Base-by-base conservation (phyloP, 345 rosid species). In the Melaleuca alternifolia region DNA sequence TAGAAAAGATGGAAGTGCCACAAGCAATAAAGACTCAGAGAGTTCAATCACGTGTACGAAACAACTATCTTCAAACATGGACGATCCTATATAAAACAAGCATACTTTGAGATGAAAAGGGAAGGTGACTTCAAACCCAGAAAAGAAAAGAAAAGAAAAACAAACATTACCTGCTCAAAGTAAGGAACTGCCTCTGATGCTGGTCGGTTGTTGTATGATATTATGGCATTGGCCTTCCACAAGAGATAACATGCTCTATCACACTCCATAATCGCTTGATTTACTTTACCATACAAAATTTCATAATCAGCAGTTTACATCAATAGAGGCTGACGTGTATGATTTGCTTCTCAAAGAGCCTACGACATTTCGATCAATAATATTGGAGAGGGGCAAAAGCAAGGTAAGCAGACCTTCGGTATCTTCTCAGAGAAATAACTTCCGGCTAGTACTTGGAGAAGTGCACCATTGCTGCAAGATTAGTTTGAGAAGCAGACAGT, bases 181-280 rank as follows among this genome's bases (percentile, higher is more conserved):
- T 96, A 97, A 10, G 98, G 98, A 83, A 96, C 98, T 50, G 99
- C 98, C 94, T 97, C 99, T 28, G 99, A 93, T 20, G 98, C 99
- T 30, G 98, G 93, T 92, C 94, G 95, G 90, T 97, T 97, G 95
- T 96, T 96, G 95, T 92, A 97, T 85, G 99, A 94, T 92, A 97
- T 92, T 86, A 95, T 93, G 88, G 91, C 98, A 90, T 97, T 97
- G 88, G 95, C 99, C 99, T 95, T 93, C 89, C 92, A 95, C 87
- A 93, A 86, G 76, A 95, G 86, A 93, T 33, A 93, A 91, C 83
- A 88, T 11, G 86, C 88, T 50, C 92, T 85, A 91, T 94, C 93
- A 95, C 91, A 90, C 89, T 90, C 90, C 89, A 85, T 30, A 71
- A 84, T 83, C 51, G 85, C 51, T 86, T 51, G 26, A 85, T 44